These are phyloP conservation scores for Theobroma cacao DNA, from an alignment of 345 rosid genomes.

Conservation along the genomic window DNA sequence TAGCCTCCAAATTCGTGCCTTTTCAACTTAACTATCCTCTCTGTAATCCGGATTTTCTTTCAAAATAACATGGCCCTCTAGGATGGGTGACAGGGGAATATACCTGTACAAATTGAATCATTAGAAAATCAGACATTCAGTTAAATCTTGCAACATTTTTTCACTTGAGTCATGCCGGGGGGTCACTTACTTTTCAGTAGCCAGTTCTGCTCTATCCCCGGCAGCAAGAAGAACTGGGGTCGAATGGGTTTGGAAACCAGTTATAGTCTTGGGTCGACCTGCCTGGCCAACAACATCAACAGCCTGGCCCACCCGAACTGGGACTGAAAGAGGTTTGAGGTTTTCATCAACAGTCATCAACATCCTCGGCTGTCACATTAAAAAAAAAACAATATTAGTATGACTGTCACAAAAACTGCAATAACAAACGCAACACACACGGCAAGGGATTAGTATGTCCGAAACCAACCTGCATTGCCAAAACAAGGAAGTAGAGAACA, in stretches of 20 bases:
- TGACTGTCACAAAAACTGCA: not conserved
- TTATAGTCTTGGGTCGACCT: slow-evolving; percentile 92
- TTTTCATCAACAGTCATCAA: slow-evolving; percentile 79
- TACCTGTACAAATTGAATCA: slow-evolving; percentile 41
- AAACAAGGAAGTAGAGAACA: slow-evolving; percentile 80
- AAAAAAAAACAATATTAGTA: not conserved
- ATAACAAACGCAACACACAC: not conserved
- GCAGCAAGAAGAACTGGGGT: slow-evolving; percentile 95
- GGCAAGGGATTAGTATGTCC: not conserved
- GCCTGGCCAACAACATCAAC: slow-evolving; percentile 98
- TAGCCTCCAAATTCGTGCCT: too few species aligned
- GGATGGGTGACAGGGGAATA: slow-evolving; percentile 81
- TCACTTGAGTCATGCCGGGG: not conserved
- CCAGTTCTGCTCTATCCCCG: slow-evolving; percentile 93
- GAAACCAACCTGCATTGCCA: slow-evolving; percentile 88
- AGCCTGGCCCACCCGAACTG: slow-evolving; percentile 93
- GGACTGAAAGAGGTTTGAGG: slow-evolving; percentile 77
- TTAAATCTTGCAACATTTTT: not conserved
- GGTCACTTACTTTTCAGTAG: slow-evolving; percentile 79
- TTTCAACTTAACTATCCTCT: slow-evolving; percentile 41
- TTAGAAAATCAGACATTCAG: not conserved
- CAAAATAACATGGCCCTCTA: slow-evolving; percentile 89
- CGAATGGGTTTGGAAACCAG: slow-evolving; percentile 95
- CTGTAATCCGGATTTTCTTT: slow-evolving; percentile 77
- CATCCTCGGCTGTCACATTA: slow-evolving; percentile 98